A percentile compares a stretch with the other conserved stretches of the same genome.
phyloP scores from a whole-genome alignment of 2,329 filamentous ascomycete species.

The Dendryphion nanum region DNA sequence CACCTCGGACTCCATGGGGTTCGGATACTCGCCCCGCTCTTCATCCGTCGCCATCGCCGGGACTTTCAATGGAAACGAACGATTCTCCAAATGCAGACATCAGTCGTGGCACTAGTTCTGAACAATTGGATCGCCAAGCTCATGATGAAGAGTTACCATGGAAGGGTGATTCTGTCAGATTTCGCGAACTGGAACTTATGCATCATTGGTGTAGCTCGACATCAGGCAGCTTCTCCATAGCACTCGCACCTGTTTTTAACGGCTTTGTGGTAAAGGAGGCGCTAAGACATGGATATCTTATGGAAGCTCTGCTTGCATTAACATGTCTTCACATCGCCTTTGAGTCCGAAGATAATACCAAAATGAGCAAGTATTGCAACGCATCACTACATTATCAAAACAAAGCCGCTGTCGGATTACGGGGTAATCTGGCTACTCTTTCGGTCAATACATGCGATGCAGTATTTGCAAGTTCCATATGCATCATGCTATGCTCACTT shows the following conservation, averaged over 20 bases:
- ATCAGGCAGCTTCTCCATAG: constrained; percentile 9
- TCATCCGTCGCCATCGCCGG: too few relatives aligned
- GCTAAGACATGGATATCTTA: not conserved
- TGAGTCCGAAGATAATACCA: not conserved
- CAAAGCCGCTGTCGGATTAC: not conserved
- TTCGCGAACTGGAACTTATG: constrained; percentile 10
- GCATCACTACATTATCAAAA: not conserved
- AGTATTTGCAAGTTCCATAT: not conserved
- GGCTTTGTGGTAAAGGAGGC: not conserved
- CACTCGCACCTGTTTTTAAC: not conserved
- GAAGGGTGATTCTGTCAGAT: too few relatives aligned
- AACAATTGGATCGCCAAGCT: not conserved
- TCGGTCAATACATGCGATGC: not conserved
- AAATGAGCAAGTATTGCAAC: not conserved
- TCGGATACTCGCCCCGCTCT: too few relatives aligned
- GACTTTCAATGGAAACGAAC: not conserved
- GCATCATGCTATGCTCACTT: not conserved
- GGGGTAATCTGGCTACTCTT: not conserved
- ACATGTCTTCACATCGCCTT: not conserved
- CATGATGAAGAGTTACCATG: constrained; percentile 8
- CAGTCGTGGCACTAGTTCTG: not conserved
- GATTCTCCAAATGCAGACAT: not conserved
- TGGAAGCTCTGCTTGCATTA: not conserved
- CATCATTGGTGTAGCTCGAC: constrained; percentile 13
- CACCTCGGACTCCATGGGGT: too few relatives aligned